These are phyloP conservation scores for Coemansia reversa DNA, from an alignment of 192 early-diverging fungal genomes.

Conservation along the genomic window DNA sequence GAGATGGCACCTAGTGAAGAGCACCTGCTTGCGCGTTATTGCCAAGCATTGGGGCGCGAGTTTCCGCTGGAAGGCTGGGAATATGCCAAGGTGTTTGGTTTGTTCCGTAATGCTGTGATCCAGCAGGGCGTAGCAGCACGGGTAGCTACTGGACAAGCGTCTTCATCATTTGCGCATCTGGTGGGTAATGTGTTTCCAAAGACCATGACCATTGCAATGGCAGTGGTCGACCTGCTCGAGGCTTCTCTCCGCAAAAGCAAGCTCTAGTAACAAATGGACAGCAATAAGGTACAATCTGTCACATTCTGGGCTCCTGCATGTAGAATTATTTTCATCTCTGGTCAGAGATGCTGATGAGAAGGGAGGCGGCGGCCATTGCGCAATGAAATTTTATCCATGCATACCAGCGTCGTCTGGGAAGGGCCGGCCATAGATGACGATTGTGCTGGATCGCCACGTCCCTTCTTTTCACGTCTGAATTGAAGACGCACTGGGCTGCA, in stretches of 20 bases:
- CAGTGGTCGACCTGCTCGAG: constrained; percentile 56
- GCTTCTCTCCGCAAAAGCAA: constrained; percentile 31
- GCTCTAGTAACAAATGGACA: constrained; percentile 15
- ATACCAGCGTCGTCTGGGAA: background rate
- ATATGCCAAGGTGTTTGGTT: constrained; percentile 82
- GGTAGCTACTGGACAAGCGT: constrained; percentile 82
- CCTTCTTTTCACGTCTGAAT: no score
- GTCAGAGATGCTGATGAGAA: no score
- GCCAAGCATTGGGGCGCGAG: constrained; percentile 55
- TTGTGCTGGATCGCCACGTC: no score
- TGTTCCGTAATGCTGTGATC: constrained; percentile 84
- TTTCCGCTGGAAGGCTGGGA: constrained; percentile 80
- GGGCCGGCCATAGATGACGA: background rate
- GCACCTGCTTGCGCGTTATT: constrained; percentile 73
- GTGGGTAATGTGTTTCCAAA: constrained; percentile 41
- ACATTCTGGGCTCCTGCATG: background rate
- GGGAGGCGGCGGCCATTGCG: no score
- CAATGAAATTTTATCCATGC: no score
- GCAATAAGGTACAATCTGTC: no score
- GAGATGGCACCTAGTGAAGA: constrained; percentile 66
- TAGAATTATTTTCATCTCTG: background rate
- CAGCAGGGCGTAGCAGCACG: constrained; percentile 89
- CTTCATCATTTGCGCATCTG: constrained; percentile 62
- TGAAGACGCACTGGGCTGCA: no score
- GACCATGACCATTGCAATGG: constrained; percentile 56